Base-by-base conservation (phyloP, 139 green algal species). In the Coelastrella sp. region DNA sequence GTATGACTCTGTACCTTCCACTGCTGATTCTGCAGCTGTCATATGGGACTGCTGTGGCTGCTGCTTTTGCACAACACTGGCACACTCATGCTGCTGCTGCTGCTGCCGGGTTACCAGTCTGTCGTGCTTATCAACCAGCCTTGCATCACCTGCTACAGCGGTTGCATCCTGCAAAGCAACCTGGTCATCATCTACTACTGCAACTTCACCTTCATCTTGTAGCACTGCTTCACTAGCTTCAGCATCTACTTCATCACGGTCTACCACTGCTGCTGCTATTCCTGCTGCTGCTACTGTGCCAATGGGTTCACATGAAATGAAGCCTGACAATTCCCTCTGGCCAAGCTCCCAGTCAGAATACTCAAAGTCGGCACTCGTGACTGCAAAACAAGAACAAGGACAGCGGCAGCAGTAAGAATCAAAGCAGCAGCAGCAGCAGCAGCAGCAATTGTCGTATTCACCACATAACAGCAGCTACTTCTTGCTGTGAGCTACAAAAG, bases 341-440 rank as follows among this genome's bases (percentile, higher is more conserved):
- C 41, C 48, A 7, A 79, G 3, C 41, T 79, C 71, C 71, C 30
- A 50, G 17, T 67, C 72, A 25, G 30, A 43, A 21, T 67, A 43
- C 72, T 80, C 72, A 38, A 80, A 62, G 5, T 80, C 72, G 48
- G 45, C 51, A 41, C 48, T 66, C 13, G 64, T 48, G 48, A 23
- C 72, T 80, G 48, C 30, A 64, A 2, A 15, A 60, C n/a, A 32
- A 5, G 5, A 74, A 53, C 32, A 74, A 57, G 45, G 15, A 57
- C 45, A 57, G 11, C 45, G 0, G 45, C 11, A 23, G 11, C 45
- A 57, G 45, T 23, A 2, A 13, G 11, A 2, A 9, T 57, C 45
- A 57, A 57, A 57, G 45, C 35, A 48, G 13, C 66, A 32, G 23
- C 34, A 32, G 66, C 64, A 74, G 40, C 38, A 40, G 67, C 67